Evolutionary conservation across 257 asterid genomes (phyloP), one percentile per base, ranked within the genome.

Genomic region (Salvia hispanica): DNA sequence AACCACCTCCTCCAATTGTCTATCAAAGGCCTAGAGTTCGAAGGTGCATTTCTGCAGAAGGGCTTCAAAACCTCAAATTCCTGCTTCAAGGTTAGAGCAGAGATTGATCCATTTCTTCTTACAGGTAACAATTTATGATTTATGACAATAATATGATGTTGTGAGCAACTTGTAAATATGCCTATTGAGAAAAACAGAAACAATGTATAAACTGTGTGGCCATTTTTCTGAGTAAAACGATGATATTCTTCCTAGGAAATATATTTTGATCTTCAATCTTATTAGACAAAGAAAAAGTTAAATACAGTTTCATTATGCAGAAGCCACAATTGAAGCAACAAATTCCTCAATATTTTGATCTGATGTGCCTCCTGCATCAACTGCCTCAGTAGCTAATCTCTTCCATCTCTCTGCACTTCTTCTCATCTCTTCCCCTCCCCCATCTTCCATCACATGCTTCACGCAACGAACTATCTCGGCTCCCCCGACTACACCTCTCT

Each of bases 11-110:
- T 40, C 71, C 80, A 2, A 34, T 76, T 4, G 57, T 66, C 10
- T 80, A 73, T 73, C 95, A 72, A 36, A 84, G 89, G 65, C 33
- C 83, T 2, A 76, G 86, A 64, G 88, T 92, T 33, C 71, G 91
- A 76, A 82, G 91, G 84, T 84, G 86, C 58, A 85, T 92, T 73
- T 92, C 98, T 5, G 95, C 90, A 0, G 95, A 89, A 74, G 88
- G 95, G 65, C 91, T 92, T 66, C 88, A 83, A 77, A 85, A 52
- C 63, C 86, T 92, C 21, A 83, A 81, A 46, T 82, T 70, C 77
- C 82, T 84, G 66, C 88, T 89, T 69, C 86, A 85, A 81, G 86
- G 80, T 12, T 40, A 40, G 45, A 40, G 39, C 86, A 85, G 79
- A 76, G 73, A 28, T 43, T 42, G 61, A 55, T 50, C 36, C 12